Base-by-base conservation (phyloP, 164 flowering plant species). In the Brasenia schreberi region DNA sequence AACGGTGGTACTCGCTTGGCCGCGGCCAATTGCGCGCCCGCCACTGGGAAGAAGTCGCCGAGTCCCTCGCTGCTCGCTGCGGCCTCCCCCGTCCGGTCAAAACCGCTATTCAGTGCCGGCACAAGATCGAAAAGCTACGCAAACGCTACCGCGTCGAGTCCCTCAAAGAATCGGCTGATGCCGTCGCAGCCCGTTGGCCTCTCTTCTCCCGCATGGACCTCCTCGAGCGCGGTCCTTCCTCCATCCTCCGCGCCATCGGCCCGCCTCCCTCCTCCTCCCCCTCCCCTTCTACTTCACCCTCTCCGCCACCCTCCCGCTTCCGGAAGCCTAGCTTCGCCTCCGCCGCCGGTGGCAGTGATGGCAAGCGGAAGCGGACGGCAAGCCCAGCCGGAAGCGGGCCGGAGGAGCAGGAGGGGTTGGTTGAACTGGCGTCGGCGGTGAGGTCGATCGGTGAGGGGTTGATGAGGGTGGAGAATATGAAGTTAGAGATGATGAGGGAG, bases 81-180 rank as follows among this genome's bases (percentile, higher is more conserved):
- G 84, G 82, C 76, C 75, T 66, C 81, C 77, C 76, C 53, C 77
- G 79, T 39, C 84, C 82, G 4, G 70, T 93, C 44, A 90, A 87
- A 69, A 66, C 96, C 69, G 74, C 92, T 72, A 75, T 80, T 27
- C 98, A 93, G 77, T 93, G 98, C 80, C 92, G 98, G 65, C 97
- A 93, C 83, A 93, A 93, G 81, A 87, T 93, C 76, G 98, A 93
- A 84, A 93, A 93, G 79, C 92, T 93, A 62, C 86, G 98, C 2
- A 81, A 84, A 45, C 84, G 98, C 33, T 87, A 84, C 77, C 87
- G 98, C 43, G 62, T 92, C 39, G 96, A 88, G 79, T 73, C 67
- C 27, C 84, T 72, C 68, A 72, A 74, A n/a, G 61, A 66, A 44
- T 11, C 63, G 43, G 67, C 71, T 27, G 71, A 59, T 19, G 53